A percentile compares a stretch with the other conserved stretches of the same genome.
phyloP scores from a whole-genome alignment of 352 stramenopile genomes.

The Discostella stelligera region DNA sequence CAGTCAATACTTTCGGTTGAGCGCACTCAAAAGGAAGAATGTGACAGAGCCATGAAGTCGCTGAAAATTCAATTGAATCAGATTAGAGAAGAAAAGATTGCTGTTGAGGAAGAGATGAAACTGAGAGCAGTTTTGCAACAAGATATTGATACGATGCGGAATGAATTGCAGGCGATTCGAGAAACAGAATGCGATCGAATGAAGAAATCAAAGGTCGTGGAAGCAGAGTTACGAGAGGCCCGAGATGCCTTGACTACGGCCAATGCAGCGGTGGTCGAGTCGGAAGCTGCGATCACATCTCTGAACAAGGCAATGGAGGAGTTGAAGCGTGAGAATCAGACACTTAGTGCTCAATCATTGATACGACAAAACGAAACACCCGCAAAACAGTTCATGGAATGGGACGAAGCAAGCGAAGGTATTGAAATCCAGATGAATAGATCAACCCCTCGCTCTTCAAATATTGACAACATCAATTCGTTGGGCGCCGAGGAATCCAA shows the following conservation, averaged over 20 bases:
- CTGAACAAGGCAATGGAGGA: slow-evolving; percentile 18
- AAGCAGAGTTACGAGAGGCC: slow-evolving; percentile 17
- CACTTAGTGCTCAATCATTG: slow-evolving; percentile 7
- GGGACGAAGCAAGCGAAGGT: slow-evolving; percentile 13
- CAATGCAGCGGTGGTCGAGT: slow-evolving; percentile 6
- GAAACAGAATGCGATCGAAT: slow-evolving; percentile 12
- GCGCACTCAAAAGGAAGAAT: slow-evolving; percentile 11
- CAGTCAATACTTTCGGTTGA: slow-evolving; percentile 6
- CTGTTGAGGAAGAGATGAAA: slow-evolving; percentile 15
- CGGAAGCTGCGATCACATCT: slow-evolving; percentile 8
- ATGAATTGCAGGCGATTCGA: slow-evolving; percentile 20
- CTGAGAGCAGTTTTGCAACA: slow-evolving; percentile 13
- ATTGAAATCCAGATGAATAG: slow-evolving; percentile 26
- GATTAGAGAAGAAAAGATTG: slow-evolving; percentile 12
- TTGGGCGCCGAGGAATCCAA: slow-evolving; percentile 32
- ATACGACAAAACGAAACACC: slow-evolving; percentile 13
- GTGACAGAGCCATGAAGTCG: neutral
- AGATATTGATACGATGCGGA: slow-evolving; percentile 20
- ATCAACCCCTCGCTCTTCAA: neutral
- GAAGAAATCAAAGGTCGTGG: slow-evolving; percentile 9
- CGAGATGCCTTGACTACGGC: slow-evolving; percentile 6
- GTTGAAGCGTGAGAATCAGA: slow-evolving; percentile 25
- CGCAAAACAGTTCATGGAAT: slow-evolving; percentile 30
- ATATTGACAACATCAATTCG: slow-evolving; percentile 30
- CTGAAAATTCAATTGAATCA: slow-evolving; percentile 7